Conservation (phyloP, 352 stramenopile genomes). For the Pythium phragmitis region DNA sequence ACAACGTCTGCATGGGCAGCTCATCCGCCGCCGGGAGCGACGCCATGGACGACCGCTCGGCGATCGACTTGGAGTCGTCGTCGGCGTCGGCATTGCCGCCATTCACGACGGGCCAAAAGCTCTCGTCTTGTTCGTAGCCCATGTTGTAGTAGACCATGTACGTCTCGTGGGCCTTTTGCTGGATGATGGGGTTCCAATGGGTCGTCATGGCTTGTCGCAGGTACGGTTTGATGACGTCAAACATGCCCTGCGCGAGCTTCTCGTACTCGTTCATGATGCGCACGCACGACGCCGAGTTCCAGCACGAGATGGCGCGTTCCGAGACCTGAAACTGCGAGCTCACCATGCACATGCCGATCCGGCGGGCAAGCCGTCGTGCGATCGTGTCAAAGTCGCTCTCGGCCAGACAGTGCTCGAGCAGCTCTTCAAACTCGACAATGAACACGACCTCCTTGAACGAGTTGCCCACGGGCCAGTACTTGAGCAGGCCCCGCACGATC, state of each 20-base stretch:
- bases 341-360: slow-evolving; percentile 75
- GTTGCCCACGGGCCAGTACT: slow-evolving; percentile 86
- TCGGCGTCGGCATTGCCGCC: slow-evolving; percentile 1
- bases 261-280: slow-evolving; percentile 91
- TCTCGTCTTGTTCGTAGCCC: slow-evolving; percentile 81
- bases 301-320: slow-evolving; percentile 82
- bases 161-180: slow-evolving; percentile 83
- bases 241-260: slow-evolving; percentile 82
- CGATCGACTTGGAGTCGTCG: slow-evolving; percentile 6
- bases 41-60: slow-evolving; percentile 14
- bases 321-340: slow-evolving; percentile 86
- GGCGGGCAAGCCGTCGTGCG: slow-evolving; percentile 49
- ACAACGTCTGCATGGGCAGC: slow-evolving; percentile 9
- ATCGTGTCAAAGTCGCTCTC: slow-evolving; percentile 78
- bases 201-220: slow-evolving; percentile 45
- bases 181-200: slow-evolving; percentile 85
- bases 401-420: slow-evolving; percentile 84
- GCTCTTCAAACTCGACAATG: slow-evolving; percentile 87
- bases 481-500: slow-evolving; percentile 74
- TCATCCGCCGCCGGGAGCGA: slow-evolving; percentile 15
- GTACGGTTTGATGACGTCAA: slow-evolving; percentile 78
- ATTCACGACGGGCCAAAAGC: slow-evolving; percentile 29
- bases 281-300: slow-evolving; percentile 73
- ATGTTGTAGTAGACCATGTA: slow-evolving; percentile 91
- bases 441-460: slow-evolving; percentile 90